Evolutionary conservation across 2,329 filamentous ascomycete species (phyloP), one percentile per base, ranked within the genome.

Genomic region (Dactylellina leptospora): DNA sequence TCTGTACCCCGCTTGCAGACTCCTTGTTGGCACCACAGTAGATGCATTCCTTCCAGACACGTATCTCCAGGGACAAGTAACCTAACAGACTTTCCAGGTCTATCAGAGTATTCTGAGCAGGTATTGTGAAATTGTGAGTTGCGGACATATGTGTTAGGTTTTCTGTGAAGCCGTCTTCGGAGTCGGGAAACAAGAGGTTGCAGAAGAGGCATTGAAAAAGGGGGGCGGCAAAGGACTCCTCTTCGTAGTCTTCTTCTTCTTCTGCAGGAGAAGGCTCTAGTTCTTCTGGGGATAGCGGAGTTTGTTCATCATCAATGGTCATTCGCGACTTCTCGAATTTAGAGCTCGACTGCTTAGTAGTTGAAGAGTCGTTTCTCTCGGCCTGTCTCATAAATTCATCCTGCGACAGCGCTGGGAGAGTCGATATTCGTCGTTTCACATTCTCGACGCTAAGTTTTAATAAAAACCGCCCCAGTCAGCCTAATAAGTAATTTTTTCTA

Each of bases 151-250:
- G 78, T 5, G 74, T 71, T 9, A 79, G 50, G 48, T 77, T 78
- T 9, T 44, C 40, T 30, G 28, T 28, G 10, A 75, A 69, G 28
- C 69, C 64, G 44, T 68, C 56, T 13, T 55, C 55, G 8, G 42
- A 27, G 30, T 10, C 38, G 51, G 36, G 25, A 27, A 47, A 74
- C 53, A 47, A 50, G 44, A 63, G 38, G 74, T 59, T 75, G 69
- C 78, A 80, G 72, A 80, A 80, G 11, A 80, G 76, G 74, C 78
- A 80, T 66, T 76, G 69, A 53, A 75, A 75, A 16, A 72, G 75
- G 45, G 64, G 56, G n/a, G 47, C 27, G 27, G 55, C 44, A 10
- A 60, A 51, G 25, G 55, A 59, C n/a, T 68, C 40, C 20, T 54
- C 53, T 25, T 59, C 25, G 20, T 13, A n/a, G 20, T 20, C 27